phyloP scores from a whole-genome alignment of 164 flowering plant genomes.

The Pachysandra terminalis region DNA sequence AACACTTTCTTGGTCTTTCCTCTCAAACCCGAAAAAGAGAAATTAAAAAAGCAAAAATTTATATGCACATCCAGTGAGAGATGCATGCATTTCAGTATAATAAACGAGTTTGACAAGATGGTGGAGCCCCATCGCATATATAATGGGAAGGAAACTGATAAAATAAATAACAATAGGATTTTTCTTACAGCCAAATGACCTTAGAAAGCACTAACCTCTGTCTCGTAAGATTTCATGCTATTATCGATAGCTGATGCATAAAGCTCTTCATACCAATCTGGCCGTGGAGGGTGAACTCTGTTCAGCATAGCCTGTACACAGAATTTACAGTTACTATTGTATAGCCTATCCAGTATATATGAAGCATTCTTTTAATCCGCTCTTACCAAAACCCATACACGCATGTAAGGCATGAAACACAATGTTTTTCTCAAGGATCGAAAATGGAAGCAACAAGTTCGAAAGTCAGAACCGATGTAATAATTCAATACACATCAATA shows the following conservation, averaged over 20 bases:
- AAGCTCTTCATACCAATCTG: conserved; percentile 81
- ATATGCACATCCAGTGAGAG: not conserved
- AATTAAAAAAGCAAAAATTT: conserved; percentile 6
- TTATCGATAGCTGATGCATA: conserved; percentile 52
- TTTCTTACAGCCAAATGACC: not conserved
- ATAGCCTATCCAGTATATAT: no score
- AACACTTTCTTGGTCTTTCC: conserved; percentile 55
- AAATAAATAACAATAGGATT: not conserved
- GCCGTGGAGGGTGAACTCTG: conserved; percentile 58
- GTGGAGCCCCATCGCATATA: not conserved
- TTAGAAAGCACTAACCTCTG: conserved; percentile 47
- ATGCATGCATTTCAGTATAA: not conserved
- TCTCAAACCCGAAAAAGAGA: conserved; percentile 32
- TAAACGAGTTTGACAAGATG: no score
- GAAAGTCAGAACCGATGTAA: not conserved
- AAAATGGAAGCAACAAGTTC: not conserved
- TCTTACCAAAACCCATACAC: no score
- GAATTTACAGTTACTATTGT: not conserved
- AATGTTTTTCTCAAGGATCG: not conserved
- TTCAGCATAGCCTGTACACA: conserved; percentile 48
- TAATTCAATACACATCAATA: no score
- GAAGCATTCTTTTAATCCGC: no score
- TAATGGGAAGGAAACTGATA: not conserved
- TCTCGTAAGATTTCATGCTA: conserved; percentile 57
- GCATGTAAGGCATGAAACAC: no score